These are phyloP conservation scores for Boechera stricta DNA, from an alignment of 345 rosid species.

Conservation along the genomic window DNA sequence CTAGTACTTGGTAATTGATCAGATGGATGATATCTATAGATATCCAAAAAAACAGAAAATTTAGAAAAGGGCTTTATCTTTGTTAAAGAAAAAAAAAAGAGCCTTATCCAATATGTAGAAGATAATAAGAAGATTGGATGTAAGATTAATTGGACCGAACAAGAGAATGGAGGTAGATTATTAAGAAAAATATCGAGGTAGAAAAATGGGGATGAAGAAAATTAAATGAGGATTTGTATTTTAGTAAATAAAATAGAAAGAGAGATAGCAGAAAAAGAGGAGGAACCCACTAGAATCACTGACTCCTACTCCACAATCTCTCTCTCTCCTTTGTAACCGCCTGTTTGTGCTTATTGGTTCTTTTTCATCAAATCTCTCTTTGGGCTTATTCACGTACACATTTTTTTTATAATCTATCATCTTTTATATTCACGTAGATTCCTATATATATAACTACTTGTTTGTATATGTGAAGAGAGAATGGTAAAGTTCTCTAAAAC, in stretches of 20 bases:
- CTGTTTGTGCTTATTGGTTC: slow-evolving; percentile 72
- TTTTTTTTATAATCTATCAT: slow-evolving; percentile 2
- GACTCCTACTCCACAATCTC: slow-evolving; percentile 77
- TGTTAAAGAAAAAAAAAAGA: background rate
- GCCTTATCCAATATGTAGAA: background rate
- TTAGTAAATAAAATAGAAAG: slow-evolving; percentile 34
- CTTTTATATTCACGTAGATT: slow-evolving; percentile 20
- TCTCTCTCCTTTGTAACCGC: slow-evolving; percentile 63
- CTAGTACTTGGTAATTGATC: too few relatives aligned
- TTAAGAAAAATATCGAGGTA: background rate
- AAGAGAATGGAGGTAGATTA: background rate
- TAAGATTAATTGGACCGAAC: background rate
- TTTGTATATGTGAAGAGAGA: slow-evolving; percentile 41
- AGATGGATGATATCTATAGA: too few relatives aligned
- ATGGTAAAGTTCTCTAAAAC: slow-evolving; percentile 23
- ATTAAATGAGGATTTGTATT: slow-evolving; percentile 41
- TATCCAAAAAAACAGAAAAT: background rate
- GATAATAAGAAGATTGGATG: background rate
- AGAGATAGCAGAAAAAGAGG: slow-evolving; percentile 53
- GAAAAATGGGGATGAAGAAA: background rate
- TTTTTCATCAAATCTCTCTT: slow-evolving; percentile 50
- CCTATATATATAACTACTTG: background rate
- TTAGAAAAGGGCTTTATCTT: background rate
- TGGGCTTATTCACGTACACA: slow-evolving; percentile 49
- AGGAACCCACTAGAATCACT: slow-evolving; percentile 79